Evolutionary conservation across 2,329 filamentous ascomycete genomes (phyloP), one percentile per base, ranked within the genome.

Genomic region (Hymenoscyphus fructigenus): DNA sequence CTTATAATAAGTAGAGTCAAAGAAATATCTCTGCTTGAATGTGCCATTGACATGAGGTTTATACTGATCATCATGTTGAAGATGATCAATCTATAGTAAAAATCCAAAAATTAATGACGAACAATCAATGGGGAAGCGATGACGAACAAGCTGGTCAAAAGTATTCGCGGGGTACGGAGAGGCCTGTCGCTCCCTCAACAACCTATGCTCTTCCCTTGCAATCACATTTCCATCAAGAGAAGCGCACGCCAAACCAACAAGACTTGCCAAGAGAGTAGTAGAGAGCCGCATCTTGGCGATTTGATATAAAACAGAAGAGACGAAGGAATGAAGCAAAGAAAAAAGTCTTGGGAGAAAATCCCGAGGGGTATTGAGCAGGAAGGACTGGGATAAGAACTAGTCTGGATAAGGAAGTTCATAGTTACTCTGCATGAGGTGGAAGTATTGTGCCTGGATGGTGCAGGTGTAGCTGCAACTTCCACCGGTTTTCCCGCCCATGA

Each of bases 1-100:
- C 67, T 82, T 79, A 70, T 85, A 86, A 72, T 84, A 84, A 0
- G 79, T 79, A 5, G 78, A 76, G 67, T 83, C 83, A 57, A 85
- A 82, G 70, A 82, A 85, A 71, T 84, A 86, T 57, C 83, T 79
- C 72, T 85, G 83, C 59, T 78, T 78, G 71, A 85, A 86, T 1
- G 82, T 86, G 20, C 76, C 81, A 64, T 79, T 78, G 14, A 77
- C 77, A 67, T 79, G 80, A 4, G 77, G 78, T 14, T 70, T 69
- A 70, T 81, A 82, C 9, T 73, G 72, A n/a, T 73, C 67, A 44
- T 73, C 75, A n/a, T 78, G 65, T 7, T 78, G 80, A 58, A 82
- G 81, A 71, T 82, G 80, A 67, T 82, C 80, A 67, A 82, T 80
- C 72, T 79, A 72, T 67, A 62, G 15, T 9, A 44, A 3, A 59